A percentile compares a stretch with the other conserved stretches of the same genome.
These are phyloP conservation scores for Neonothopanus nambi DNA, from an alignment of 1,284 basidiomycete species.

Conservation along the genomic window DNA sequence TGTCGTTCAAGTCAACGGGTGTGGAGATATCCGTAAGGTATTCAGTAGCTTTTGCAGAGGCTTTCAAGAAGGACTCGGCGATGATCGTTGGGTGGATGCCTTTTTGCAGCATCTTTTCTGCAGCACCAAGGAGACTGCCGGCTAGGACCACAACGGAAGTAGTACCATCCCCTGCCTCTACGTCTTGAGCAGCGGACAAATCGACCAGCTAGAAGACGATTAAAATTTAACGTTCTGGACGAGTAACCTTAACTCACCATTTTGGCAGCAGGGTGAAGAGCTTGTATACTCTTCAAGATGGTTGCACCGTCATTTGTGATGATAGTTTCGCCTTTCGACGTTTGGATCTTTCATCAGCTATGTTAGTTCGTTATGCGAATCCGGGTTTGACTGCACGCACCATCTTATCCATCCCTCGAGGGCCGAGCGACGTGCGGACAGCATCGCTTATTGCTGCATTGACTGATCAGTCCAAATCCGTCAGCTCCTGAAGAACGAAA, in stretches of 20 bases:
- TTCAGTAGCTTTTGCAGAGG: conserved; percentile 92
- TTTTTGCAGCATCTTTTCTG: conserved; percentile 96
- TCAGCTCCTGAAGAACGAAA: conserved; percentile 8
- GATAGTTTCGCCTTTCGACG: conserved; percentile 93
- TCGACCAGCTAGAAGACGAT: conserved; percentile 73
- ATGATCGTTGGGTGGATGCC: conserved; percentile 98
- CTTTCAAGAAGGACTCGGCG: conserved; percentile 93
- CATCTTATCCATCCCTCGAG: conserved; percentile 99
- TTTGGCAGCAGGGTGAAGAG: conserved; percentile 96
- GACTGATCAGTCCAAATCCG: conserved; percentile 19
- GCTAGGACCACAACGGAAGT: conserved; percentile 98
- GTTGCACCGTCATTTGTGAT: conserved; percentile 99
- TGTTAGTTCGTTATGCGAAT: background rate
- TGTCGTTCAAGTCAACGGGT: conserved; percentile 91
- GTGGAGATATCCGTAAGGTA: conserved; percentile 92
- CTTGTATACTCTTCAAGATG: conserved; percentile 96
- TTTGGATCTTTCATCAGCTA: conserved; percentile 79
- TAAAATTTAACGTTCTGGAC: background rate
- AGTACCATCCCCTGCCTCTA: conserved; percentile 99
- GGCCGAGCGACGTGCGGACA: conserved; percentile 94
- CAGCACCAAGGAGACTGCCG: conserved; percentile 89
- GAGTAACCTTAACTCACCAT: conserved; percentile 61
- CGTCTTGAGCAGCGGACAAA: conserved; percentile 96
- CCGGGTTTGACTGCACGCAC: conserved; percentile 41
- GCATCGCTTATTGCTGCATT: conserved; percentile 92